Base-by-base conservation (phyloP, 306 rosid genomes). In the Erythrophleum fordii region DNA sequence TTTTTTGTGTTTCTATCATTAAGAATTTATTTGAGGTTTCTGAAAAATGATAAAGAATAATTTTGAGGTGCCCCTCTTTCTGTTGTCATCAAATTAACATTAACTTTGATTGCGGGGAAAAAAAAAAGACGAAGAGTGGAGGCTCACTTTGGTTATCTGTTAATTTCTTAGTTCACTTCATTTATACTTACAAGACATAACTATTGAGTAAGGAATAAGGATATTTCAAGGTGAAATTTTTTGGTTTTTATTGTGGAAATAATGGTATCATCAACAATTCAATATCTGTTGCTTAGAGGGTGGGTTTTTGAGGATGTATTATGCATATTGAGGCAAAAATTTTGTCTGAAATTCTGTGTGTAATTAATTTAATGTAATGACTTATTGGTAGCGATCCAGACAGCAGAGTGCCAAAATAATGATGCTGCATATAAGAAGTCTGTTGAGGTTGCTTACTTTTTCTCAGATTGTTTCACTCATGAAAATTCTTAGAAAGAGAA, bases 151-250 rank as follows among this genome's bases (percentile, higher is more conserved):
- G 68, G 62, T 41, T 77, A 37, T 18, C 10, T 41, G 44, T 56
- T 5, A 18, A 25, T 12, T 81, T 34, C 62, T 29, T 52, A 52
- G 64, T 81, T 74, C 65, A 68, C 64, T 39, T 53, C n/a, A 45
- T 20, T 41, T 70, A 42, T n/a, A 35, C 69, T 13, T 73, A n/a
- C 2, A 39, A 35, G 71, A 7, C 34, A 31, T 22, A 44, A 42
- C 73, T 28, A 45, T 49, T 61, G 72, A 60, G 20, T 61, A 23
- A 23, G 25, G 35, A n/a, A 56, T 69, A 18, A 25, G 34, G 35
- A n/a, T 75, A 45, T 65, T 67, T 65, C 5, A 34, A 11, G 59
- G 37, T 56, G 12, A 23, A 52, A 5, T 68, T 49, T 82, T 69
- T 31, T 17, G 66, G 35, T 55, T 34, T 69, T 45, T 58, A 1